phyloP scores from a whole-genome alignment of 1,284 basidiomycete genomes.

The Farysia itapuensis region DNA sequence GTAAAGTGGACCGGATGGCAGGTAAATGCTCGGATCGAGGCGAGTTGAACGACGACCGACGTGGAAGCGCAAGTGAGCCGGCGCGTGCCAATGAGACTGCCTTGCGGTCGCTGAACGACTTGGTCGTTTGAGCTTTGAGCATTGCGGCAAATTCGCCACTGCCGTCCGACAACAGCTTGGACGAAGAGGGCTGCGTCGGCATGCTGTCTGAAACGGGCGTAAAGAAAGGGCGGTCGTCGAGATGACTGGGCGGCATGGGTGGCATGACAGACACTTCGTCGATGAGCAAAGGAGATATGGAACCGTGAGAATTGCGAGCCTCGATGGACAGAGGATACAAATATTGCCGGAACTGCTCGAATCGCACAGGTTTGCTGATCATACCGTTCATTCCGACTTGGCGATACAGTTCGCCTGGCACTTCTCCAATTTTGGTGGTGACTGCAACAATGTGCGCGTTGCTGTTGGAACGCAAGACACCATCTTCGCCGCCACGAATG shows the following conservation, averaged over 20 bases:
- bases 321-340: slow-evolving; percentile 33
- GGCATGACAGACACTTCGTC: slow-evolving; percentile 16
- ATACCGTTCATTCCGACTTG: slow-evolving; percentile 42
- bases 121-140: slow-evolving; percentile 38
- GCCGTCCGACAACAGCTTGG: no score
- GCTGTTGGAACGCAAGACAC: slow-evolving; percentile 38
- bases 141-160: slow-evolving; percentile 26
- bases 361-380: slow-evolving; percentile 47
- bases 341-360: slow-evolving; percentile 34
- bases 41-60: slow-evolving; percentile 33
- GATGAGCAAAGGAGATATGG: slow-evolving; percentile 14
- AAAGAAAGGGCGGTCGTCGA: slow-evolving; percentile 32
- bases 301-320: slow-evolving; percentile 11
- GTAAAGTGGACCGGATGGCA: background rate
- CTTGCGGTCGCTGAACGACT: slow-evolving; percentile 36
- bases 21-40: slow-evolving; percentile 24
- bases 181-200: slow-evolving; percentile 1
- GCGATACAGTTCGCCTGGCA: slow-evolving; percentile 37
- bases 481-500: slow-evolving; percentile 41
- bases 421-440: slow-evolving; percentile 40
- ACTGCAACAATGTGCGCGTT: slow-evolving; percentile 39
- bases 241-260: slow-evolving; percentile 30
- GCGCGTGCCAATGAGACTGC: slow-evolving; percentile 25
- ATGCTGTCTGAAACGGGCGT: slow-evolving; percentile 14
- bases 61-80: slow-evolving; percentile 19